Conservation (phyloP, 2,329 filamentous ascomycete genomes). For the Colletotrichum gloeosporioides region DNA sequence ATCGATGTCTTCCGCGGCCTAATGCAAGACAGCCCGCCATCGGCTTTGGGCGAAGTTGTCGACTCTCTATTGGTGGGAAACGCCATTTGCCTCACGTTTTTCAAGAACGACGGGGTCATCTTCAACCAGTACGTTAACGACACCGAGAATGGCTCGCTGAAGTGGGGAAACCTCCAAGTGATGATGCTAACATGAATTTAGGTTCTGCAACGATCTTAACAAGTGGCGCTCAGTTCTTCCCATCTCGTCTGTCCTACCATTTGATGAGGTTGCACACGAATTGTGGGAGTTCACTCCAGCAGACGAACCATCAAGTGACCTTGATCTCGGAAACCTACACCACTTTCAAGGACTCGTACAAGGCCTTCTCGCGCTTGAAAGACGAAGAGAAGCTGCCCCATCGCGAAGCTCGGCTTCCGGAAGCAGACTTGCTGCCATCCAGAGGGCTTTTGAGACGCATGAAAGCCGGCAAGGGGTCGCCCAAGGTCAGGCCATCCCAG, state of each 20-base stretch:
- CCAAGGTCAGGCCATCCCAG: neutral
- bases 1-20: constrained; percentile 14
- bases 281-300: constrained; percentile 24
- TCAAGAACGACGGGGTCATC: neutral
- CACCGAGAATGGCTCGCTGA: too few relatives aligned
- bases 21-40: constrained; percentile 22
- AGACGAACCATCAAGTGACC: neutral
- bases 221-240: constrained; percentile 29
- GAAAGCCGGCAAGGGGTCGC: neutral
- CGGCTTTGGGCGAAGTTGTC: constrained; percentile 7
- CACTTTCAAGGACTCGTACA: constrained; percentile 28
- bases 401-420: neutral
- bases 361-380: constrained; percentile 24
- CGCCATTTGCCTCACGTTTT: constrained; percentile 10
- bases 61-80: constrained; percentile 22
- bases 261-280: constrained; percentile 27
- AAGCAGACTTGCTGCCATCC: constrained; percentile 12
- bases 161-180: too few relatives aligned
- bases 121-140: constrained; percentile 16
- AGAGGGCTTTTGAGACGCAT: neutral
- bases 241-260: constrained; percentile 21
- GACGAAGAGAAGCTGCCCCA: neutral
- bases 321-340: constrained; percentile 3
- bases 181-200: neutral
- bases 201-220: constrained; percentile 29